Conservation (phyloP, 768 basidiomycete genomes). For the Vararia minispora region DNA sequence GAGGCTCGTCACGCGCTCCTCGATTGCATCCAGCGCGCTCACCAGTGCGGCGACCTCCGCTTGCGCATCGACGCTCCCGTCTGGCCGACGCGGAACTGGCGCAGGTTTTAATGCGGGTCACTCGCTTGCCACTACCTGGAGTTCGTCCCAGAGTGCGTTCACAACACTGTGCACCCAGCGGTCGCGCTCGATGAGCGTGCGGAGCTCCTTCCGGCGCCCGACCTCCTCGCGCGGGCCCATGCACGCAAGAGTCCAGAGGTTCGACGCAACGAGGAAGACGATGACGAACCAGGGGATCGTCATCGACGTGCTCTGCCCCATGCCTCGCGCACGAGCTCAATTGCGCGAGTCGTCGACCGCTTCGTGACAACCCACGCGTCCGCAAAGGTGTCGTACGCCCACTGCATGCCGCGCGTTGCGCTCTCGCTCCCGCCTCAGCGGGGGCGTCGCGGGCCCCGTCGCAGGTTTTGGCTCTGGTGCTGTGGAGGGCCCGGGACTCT, state of each 20-base stretch:
- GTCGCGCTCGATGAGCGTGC: conserved; percentile 55
- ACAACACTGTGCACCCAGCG: conserved; percentile 67
- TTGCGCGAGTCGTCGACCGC: conserved; percentile 56
- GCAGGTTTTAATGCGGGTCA: conserved; percentile 7
- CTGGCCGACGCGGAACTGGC: conserved; percentile 9
- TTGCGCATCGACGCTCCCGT: conserved; percentile 10
- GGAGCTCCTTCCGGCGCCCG: conserved; percentile 34
- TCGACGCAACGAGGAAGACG: conserved; percentile 60
- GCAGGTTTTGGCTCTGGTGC: conserved; percentile 9
- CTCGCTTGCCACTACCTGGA: no score
- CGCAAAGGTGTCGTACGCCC: conserved; percentile 82
- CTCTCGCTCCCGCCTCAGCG: no score
- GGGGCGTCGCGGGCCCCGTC: no score
- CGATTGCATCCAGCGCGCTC: conserved; percentile 7
- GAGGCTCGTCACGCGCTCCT: conserved; percentile 8
- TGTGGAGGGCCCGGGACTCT: conserved; percentile 17
- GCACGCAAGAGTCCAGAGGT: conserved; percentile 54
- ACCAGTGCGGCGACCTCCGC: conserved; percentile 6
- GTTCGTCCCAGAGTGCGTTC: conserved; percentile 59
- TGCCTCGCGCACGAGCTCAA: conserved; percentile 69
- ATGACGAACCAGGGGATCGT: conserved; percentile 68
- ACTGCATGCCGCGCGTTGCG: conserved; percentile 67
- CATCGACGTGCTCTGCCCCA: conserved; percentile 71
- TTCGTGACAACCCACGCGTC: conserved; percentile 63
- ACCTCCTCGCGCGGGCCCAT: conserved; percentile 37